Conservation (phyloP, 108 stramenopile species). For the Phaeodactylum tricornutum region DNA sequence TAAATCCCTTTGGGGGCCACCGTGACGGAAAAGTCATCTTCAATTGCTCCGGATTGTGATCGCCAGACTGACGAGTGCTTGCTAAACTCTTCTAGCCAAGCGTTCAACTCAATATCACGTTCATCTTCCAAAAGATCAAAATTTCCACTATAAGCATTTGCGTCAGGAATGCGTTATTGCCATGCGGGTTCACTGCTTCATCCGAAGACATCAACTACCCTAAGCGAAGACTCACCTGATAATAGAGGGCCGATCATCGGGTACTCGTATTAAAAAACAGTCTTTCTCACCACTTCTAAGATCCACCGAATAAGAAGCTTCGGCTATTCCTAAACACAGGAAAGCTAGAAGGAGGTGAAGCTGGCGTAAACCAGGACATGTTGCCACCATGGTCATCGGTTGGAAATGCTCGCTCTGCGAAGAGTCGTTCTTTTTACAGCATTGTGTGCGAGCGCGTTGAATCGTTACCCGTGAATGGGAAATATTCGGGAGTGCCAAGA, state of each 20-base stretch:
- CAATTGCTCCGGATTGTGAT: conserved; percentile 28
- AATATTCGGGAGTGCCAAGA: too few relatives aligned
- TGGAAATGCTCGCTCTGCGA: too few relatives aligned
- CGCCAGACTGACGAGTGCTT: conserved; percentile 28
- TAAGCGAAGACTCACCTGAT: not conserved
- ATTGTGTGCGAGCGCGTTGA: too few relatives aligned
- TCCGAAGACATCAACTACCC: not conserved
- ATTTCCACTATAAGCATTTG: conserved; percentile 18
- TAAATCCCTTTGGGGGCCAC: conserved; percentile 19
- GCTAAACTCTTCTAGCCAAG: conserved; percentile 6
- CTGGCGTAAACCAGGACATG: too few relatives aligned
- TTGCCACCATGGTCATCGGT: too few relatives aligned
- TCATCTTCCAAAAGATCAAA: conserved; percentile 34
- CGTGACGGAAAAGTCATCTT: conserved; percentile 39
- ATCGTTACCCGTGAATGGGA: too few relatives aligned
- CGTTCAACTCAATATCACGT: conserved; percentile 15
- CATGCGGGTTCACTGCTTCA: not conserved
- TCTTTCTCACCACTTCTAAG: too few relatives aligned
- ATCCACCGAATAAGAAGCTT: too few relatives aligned
- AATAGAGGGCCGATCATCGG: not conserved
- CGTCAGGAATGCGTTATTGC: not conserved
- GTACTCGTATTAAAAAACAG: not conserved
- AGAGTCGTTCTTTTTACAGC: too few relatives aligned
- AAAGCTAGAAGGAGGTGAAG: too few relatives aligned
- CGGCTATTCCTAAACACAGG: too few relatives aligned